Evolutionary conservation across 2,329 filamentous ascomycete species (phyloP), one percentile per base, ranked within the genome.

Genomic region (Penicillium concentricum): DNA sequence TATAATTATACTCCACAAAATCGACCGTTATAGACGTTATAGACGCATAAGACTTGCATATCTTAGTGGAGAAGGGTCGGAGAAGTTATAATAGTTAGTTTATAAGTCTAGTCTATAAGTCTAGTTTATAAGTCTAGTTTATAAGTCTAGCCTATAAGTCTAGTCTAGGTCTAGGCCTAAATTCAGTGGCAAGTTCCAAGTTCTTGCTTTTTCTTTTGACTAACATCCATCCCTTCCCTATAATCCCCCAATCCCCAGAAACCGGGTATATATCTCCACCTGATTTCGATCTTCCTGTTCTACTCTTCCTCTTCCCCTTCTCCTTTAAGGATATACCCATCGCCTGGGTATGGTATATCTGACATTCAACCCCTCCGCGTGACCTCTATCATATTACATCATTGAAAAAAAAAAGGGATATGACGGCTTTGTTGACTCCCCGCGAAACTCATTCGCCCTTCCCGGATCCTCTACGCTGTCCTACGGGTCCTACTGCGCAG

Each of bases 351-450:
- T 55, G 32, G 44, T 49, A 41, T 32, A 30, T 42, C 37, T 50
- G 26, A 41, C 24, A 4, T 26, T 26, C 24, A 26, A 26, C 24
- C 24, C 7, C 20, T n/a, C 34, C 24, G 16, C 18, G 26, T 30
- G 18, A 12, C 16, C 20, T 32, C 37, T 34, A 42, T 37, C 28
- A 32, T 32, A 48, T 55, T 39, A 37, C 53, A 49, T 39, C 49
- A 48, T 52, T 24, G 16, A 16, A 44, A 38, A 16, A 13, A n/a
- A 28, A 16, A 38, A 43, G 20, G 48, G 66, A 54, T 51, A 76
- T 77, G 75, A 71, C 74, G 54, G 69, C 71, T 52, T 61, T 75
- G 56, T 59, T 70, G 37, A 59, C 63, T 58, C 67, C 71, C 58
- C 63, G 64, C 57, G 66, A 73, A 58, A 65, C 67, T 54, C 64